phyloP scores from a whole-genome alignment of 495 filamentous ascomycete species.

The Penicillium chermesinum region DNA sequence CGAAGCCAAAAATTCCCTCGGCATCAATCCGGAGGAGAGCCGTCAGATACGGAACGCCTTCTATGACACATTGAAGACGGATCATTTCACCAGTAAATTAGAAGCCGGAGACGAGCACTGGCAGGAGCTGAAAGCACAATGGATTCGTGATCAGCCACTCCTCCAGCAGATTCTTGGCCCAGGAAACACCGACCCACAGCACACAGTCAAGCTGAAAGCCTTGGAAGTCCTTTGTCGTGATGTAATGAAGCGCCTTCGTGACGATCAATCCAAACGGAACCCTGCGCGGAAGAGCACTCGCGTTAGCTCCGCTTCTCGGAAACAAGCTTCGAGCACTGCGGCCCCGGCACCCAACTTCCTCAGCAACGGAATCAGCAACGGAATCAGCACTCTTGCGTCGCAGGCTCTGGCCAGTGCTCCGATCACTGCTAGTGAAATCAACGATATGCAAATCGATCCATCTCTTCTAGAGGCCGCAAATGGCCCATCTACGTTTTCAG shows the following conservation, averaged over 20 bases:
- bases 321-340: slow-evolving; percentile 16
- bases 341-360: slow-evolving; percentile 23
- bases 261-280: slow-evolving; percentile 59
- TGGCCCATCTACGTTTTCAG: slow-evolving; percentile 39
- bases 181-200: slow-evolving; percentile 49
- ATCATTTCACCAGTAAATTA: slow-evolving; percentile 68
- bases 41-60: slow-evolving; percentile 61
- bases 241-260: slow-evolving; percentile 67
- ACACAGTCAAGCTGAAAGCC: slow-evolving; percentile 56
- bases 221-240: slow-evolving; percentile 67
- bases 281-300: slow-evolving; percentile 46
- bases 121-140: slow-evolving; percentile 62
- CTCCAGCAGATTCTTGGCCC: slow-evolving; percentile 53
- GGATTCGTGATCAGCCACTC: slow-evolving; percentile 56
- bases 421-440: slow-evolving; percentile 38
- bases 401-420: slow-evolving; percentile 47
- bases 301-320: slow-evolving; percentile 20
- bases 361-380: slow-evolving; percentile 36
- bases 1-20: slow-evolving; percentile 67
- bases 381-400: slow-evolving; percentile 49
- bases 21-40: slow-evolving; percentile 66
- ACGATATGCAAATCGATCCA: slow-evolving; percentile 63
- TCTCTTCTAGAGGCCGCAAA: slow-evolving; percentile 51
- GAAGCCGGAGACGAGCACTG: slow-evolving; percentile 69
- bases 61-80: slow-evolving; percentile 59